Base-by-base conservation (phyloP, 2,329 filamentous ascomycete species). In the Sphaceloma murrayae region DNA sequence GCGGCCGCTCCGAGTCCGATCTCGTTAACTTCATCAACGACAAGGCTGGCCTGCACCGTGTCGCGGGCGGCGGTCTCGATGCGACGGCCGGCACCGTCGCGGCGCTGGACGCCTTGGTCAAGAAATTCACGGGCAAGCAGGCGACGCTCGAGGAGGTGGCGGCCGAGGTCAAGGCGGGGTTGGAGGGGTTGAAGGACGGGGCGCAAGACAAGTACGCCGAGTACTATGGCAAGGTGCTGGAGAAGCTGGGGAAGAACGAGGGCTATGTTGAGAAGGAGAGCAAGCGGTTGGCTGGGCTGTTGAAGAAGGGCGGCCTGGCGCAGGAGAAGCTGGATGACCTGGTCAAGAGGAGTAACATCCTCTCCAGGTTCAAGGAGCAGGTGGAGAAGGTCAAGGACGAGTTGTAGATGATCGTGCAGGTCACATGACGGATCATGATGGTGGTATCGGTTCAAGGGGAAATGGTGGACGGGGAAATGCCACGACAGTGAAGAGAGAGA, bases 161-260 rank as follows among this genome's bases (percentile, higher is more conserved):
- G 24, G 72, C 72, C 32, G 82, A 93, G 65, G 72, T 83, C 43
- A 80, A 82, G 69, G 81, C 82, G 68, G 75, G n/a, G n/a, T n/a
- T n/a, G n/a, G n/a, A n/a, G n/a, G n/a, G n/a, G n/a, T n/a, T 78
- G 49, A 80, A 80, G 16, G 73, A 74, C 54, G 69, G 66, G 42
- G 62, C 91, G 43, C 76, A 81, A 67, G 79, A 81, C 64, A 85
- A 85, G 70, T 94, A 89, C 60, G 85, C 85, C 34, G 75, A 88
- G 66, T 98, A 98, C 76, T 96, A 98, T 65, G 72, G 91, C 62
- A 85, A 85, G 62, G 87, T 94, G 45, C 82, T 91, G 49, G 77
- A 85, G 62, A 96, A 95, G 31, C 69, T 91, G 51, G 73, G 70
- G 60, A 72, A 80, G 63, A 93, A 82, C 67, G 73, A 82, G 49